These are phyloP conservation scores for Eragrostis tef DNA, from an alignment of 202 grass and related monocot species.

Conservation along the genomic window DNA sequence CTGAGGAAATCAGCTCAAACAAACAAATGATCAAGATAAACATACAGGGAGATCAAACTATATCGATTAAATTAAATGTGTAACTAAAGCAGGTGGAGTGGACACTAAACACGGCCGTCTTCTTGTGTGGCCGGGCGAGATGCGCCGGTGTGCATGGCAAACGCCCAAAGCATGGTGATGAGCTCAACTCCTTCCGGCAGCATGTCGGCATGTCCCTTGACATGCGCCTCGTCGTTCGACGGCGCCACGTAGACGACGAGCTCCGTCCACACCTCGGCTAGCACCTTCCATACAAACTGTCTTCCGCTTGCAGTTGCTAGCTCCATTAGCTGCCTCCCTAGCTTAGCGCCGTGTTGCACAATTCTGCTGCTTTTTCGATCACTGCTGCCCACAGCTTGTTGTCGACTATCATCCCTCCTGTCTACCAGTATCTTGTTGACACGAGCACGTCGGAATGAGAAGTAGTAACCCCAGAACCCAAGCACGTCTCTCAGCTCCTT, in stretches of 20 bases:
- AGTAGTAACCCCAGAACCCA: neutral
- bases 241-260: neutral
- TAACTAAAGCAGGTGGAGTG: too few relatives aligned
- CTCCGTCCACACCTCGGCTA: neutral
- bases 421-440: neutral
- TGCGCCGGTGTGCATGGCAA: slow-evolving; percentile 36
- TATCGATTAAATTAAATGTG: too few relatives aligned
- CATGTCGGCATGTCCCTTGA: neutral
- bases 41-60: too few relatives aligned
- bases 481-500: neutral
- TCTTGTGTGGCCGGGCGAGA: neutral
- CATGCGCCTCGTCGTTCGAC: neutral
- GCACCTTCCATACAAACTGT: neutral
- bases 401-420: neutral
- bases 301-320: neutral
- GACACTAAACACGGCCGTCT: too few relatives aligned
- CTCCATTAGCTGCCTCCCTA: neutral
- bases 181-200: slow-evolving; percentile 25
- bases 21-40: too few relatives aligned
- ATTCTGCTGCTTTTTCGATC: neutral
- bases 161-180: slow-evolving; percentile 45
- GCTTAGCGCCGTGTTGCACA: neutral
- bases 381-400: too few relatives aligned
- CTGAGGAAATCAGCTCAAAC: too few relatives aligned
- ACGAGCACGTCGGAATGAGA: fast-evolving